phyloP scores from a whole-genome alignment of 2,329 filamentous ascomycete species.

The Colletotrichum kahawae region DNA sequence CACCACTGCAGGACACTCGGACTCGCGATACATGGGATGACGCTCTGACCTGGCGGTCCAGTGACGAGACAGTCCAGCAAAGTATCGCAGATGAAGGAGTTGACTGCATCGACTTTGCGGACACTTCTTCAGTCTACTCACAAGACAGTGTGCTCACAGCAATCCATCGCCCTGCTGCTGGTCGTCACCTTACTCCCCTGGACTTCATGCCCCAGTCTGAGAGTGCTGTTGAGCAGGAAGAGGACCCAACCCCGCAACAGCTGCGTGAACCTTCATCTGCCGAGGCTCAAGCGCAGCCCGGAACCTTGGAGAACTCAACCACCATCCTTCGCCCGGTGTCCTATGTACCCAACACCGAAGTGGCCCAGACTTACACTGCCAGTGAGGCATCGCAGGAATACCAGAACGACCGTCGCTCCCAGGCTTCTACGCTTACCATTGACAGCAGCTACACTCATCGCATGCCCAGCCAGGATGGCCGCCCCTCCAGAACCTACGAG shows the following conservation, averaged over 20 bases:
- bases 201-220: not conserved
- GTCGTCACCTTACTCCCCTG: not conserved
- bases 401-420: not conserved
- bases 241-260: not conserved
- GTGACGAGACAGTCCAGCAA: not conserved
- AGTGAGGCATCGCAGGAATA: not conserved
- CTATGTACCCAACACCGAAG: not conserved
- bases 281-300: not conserved
- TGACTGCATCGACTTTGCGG: constrained; percentile 7
- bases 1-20: not conserved
- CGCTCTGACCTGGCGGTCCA: not conserved
- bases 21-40: constrained; percentile 8
- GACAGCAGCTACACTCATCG: not conserved
- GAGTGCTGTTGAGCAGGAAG: not conserved
- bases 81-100: not conserved
- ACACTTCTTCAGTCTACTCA: constrained; percentile 28
- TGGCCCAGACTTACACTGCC: not conserved
- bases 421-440: not conserved
- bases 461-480: not conserved
- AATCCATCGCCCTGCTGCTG: constrained; percentile 1
- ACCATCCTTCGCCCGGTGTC: not conserved
- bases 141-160: constrained; percentile 24
- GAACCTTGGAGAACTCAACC: not conserved
- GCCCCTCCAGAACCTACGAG: not conserved
- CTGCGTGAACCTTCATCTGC: not conserved